Conservation (phyloP, 129 eudicot genomes). For the Arctium minus region DNA sequence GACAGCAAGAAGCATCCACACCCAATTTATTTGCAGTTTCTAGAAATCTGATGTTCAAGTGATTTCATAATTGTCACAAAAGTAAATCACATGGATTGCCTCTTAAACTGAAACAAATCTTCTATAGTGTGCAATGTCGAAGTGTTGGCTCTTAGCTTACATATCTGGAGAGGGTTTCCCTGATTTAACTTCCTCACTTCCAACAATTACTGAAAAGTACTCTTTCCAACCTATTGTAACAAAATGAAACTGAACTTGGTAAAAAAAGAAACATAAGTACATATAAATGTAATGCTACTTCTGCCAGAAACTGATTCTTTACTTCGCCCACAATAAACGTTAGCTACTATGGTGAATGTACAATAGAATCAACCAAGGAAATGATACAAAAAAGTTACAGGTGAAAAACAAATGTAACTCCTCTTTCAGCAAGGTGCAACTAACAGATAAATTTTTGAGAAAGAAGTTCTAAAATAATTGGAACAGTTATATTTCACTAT, state of each 20-base stretch:
- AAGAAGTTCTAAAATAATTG: too few species aligned
- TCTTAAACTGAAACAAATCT: not conserved
- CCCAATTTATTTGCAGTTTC: constrained; percentile 87
- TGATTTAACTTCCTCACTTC: constrained; percentile 83
- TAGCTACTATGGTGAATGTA: too few species aligned
- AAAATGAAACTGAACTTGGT: constrained; percentile 4
- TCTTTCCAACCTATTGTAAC: constrained; percentile 67
- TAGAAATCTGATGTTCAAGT: constrained; percentile 52
- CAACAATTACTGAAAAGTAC: constrained; percentile 60
- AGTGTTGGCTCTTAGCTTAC: constrained; percentile 39
- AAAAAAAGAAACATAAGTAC: not conserved
- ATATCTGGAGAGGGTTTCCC: constrained; percentile 93
- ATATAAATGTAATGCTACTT: not conserved
- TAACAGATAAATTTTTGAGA: too few species aligned
- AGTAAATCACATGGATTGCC: not conserved
- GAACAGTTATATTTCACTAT: too few species aligned
- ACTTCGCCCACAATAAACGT: too few species aligned
- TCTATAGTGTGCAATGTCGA: not conserved
- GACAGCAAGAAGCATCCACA: constrained; percentile 64
- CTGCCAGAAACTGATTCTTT: not conserved
- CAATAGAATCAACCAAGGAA: not conserved
- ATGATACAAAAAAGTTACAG: not conserved
- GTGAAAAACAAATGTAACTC: too few species aligned
- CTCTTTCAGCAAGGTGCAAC: too few species aligned
- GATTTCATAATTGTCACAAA: constrained; percentile 7